Evolutionary conservation across 768 basidiomycete species (phyloP).

Genomic region (Lentinula sp.): DNA sequence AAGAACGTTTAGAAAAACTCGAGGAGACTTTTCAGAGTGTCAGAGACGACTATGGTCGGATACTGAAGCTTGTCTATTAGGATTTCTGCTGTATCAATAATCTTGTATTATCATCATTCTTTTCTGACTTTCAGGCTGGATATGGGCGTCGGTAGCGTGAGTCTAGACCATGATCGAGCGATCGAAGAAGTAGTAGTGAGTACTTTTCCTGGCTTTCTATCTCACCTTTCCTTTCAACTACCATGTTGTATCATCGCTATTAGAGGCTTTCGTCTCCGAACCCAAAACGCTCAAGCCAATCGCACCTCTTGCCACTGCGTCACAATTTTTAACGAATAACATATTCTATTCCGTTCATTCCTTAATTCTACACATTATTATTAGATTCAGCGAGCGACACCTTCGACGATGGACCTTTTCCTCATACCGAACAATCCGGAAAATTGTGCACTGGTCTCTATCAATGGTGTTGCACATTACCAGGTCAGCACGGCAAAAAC

Average conservation of each 20-base stretch:
- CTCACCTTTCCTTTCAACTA: neutral
- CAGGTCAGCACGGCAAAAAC: slow-evolving; percentile 34
- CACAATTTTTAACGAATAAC: neutral
- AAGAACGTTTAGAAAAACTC: slow-evolving; percentile 82
- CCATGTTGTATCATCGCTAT: neutral
- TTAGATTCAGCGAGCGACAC: neutral
- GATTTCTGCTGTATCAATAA: neutral
- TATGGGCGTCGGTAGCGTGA: neutral
- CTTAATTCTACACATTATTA: neutral
- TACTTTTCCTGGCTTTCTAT: neutral
- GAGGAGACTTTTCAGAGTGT: slow-evolving; percentile 92
- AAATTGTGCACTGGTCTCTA: slow-evolving; percentile 41
- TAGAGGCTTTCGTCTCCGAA: neutral
- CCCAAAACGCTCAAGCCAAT: neutral
- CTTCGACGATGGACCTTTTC: slow-evolving; percentile 39
- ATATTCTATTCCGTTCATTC: neutral
- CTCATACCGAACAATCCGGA: slow-evolving; percentile 46
- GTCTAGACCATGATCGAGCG: neutral
- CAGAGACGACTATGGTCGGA: slow-evolving; percentile 76
- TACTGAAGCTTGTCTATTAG: slow-evolving; percentile 49
- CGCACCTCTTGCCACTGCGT: neutral
- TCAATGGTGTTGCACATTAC: slow-evolving; percentile 46
- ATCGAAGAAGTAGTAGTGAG: neutral
- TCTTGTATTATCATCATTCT: neutral
- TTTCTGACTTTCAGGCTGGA: neutral